A percentile compares a stretch with the other conserved stretches of the same genome.
Evolutionary conservation across 495 filamentous ascomycete genomes (phyloP).

Genomic region (Endocarpon pusillum): DNA sequence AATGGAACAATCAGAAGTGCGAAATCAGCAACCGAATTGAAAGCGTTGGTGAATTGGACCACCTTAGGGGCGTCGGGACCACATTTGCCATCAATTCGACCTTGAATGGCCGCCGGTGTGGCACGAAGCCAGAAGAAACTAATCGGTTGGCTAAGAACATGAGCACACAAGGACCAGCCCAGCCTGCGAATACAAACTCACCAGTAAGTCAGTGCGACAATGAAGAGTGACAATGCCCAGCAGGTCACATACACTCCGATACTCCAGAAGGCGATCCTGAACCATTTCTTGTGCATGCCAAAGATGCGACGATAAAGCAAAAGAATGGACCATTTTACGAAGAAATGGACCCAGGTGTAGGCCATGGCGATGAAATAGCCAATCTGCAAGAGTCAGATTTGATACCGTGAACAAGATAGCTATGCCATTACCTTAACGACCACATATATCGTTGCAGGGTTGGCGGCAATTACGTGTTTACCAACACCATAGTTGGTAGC

Average conservation of each 20-base stretch:
- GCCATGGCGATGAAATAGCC: background rate
- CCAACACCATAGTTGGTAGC: background rate
- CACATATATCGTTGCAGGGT: background rate
- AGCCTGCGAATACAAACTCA: background rate
- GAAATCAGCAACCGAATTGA: background rate
- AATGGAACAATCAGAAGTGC: background rate
- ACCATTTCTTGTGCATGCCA: background rate
- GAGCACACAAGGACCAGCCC: background rate
- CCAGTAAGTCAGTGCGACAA: background rate
- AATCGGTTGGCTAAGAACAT: background rate
- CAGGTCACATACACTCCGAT: background rate
- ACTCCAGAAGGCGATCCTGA: background rate
- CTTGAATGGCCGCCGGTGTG: background rate
- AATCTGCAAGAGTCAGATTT: background rate
- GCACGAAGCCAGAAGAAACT: background rate
- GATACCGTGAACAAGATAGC: background rate
- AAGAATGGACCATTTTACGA: conserved; percentile 1
- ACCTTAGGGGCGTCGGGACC: background rate
- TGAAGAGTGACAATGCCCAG: background rate
- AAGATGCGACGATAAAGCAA: background rate
- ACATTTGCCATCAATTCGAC: background rate
- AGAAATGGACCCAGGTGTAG: background rate
- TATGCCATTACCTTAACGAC: background rate
- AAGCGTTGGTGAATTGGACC: background rate
- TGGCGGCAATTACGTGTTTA: background rate